Evolutionary conservation across 2,329 filamentous ascomycete genomes (phyloP).

Genomic region (Rugonectria rugulosa): DNA sequence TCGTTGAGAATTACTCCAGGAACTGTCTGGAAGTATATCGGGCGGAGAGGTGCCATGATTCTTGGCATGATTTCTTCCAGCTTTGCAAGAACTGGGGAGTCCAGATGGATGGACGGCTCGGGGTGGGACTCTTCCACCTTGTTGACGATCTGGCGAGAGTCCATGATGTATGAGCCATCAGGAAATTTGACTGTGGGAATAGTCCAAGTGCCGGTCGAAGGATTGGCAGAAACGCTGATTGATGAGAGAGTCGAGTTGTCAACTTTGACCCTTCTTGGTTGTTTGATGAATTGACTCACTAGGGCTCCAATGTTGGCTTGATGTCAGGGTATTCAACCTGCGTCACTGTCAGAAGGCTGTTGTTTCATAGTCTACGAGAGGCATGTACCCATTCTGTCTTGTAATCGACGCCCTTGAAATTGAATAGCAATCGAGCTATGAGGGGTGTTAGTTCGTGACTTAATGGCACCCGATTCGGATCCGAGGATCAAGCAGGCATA

Average conservation of each 20-base stretch:
- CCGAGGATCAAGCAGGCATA: slow-evolving; percentile 40
- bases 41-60: slow-evolving; percentile 43
- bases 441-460: slow-evolving; percentile 4
- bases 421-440: slow-evolving; percentile 70
- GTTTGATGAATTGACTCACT: slow-evolving; percentile 48
- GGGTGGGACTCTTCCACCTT: slow-evolving; percentile 67
- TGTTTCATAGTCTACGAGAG: rapidly evolving
- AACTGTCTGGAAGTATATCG: slow-evolving; percentile 57
- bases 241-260: neutral
- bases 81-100: slow-evolving; percentile 57
- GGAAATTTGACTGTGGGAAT: slow-evolving; percentile 63
- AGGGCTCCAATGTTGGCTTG: slow-evolving; percentile 59
- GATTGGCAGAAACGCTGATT: slow-evolving; percentile 30
- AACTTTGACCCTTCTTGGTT: neutral
- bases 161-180: slow-evolving; percentile 68
- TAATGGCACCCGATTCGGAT: slow-evolving; percentile 17
- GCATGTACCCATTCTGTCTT: slow-evolving; percentile 66
- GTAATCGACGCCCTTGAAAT: slow-evolving; percentile 73
- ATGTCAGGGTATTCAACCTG: slow-evolving; percentile 72
- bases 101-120: slow-evolving; percentile 63
- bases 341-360: neutral
- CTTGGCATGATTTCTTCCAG: slow-evolving; percentile 51
- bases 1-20: slow-evolving; percentile 60
- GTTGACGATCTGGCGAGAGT: slow-evolving; percentile 66
- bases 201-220: slow-evolving; percentile 34